Evolutionary conservation across 1,139 yeast species (phyloP), one percentile per base, ranked within the genome.

Genomic region (Suhomyces chickasaworum): DNA sequence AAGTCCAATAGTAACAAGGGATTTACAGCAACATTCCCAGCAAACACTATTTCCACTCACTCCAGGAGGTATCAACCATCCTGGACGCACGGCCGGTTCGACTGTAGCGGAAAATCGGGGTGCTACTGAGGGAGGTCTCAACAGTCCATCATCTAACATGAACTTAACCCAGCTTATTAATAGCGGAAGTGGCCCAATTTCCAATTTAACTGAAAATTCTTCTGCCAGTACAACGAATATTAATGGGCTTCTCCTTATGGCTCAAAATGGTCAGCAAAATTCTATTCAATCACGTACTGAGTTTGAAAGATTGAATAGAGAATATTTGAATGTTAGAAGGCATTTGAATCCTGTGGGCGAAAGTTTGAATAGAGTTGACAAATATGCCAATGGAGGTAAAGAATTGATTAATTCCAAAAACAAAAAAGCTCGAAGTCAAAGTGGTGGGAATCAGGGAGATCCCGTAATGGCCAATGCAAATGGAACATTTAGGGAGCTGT

Each of bases 281-380:
- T 81, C 82, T 29, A 78, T 81, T 41, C 90, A 83, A 51, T 78
- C 83, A 15, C 74, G 90, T 52, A 79, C 89, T 10, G 95, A 86
- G 57, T 86, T 81, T 60, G 96, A 88, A 59, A 72, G 89, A 50
- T 75, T 86, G 38, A 81, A 89, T 18, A 71, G 90, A 51, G 96
- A 88, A 57, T 86, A 83, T 55, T 69, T 83, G 45, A 86, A 82
- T 54, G 85, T 86, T 0, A 69, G 90, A 54, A 73, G 95, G 51
- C 80, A 84, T 60, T 68, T 71, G 33, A 86, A 86, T 51, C 96
- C 96, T 0, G 68, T 86, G 3, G 78, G 80, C 1, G 87, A 82
- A 45, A 77, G 89, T 9, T 65, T 87, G 36, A 71, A 74, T 38
- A 67, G 93, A 52, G 58, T 72, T 18, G 67, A 64, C 30, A 61